Evolutionary conservation across 495 filamentous ascomycete species (phyloP), one percentile per base, ranked within the genome.

Genomic region (Neurospora sp.): DNA sequence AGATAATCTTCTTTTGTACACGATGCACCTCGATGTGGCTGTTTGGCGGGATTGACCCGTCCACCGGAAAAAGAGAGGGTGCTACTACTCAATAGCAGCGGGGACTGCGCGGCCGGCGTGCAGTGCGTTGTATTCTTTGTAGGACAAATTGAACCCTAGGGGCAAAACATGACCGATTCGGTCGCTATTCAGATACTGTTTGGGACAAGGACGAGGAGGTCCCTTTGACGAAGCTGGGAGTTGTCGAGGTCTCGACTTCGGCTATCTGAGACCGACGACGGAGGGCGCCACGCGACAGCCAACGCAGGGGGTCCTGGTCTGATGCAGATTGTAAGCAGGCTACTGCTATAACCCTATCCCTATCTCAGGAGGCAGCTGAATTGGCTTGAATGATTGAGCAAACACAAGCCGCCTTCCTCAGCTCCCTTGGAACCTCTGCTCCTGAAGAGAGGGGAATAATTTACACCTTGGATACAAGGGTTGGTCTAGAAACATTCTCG

Each of bases 111-210:
- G 27, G 27, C 53, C 53, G 53, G 53, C 53, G 53, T 65, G 53
- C 53, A 65, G 53, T 18, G 12, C 11, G 27, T 9, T 73, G 71
- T 70, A 53, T 71, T 46, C 73, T 74, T 74, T 74, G 73, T 74
- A 39, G 39, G 5, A 73, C 68, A 70, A 74, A 70, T 20, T 65
- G 53, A 18, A 65, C 27, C 53, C 53, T 65, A 65, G 53, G 27
- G 53, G 27, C 53, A 41, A 74, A 73, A 42, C 71, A 73, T 70
- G 48, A 70, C 72, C 61, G 44, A 73, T 73, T 59, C 31, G 68
- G 65, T 48, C n/a, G 65, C 68, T 74, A 74, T 74, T 74, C 73
- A 74, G 68, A 59, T 61, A 73, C 73, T 42, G 35, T 53, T 74
- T 53, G 71, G 73, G 73, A 74, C 27, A 65, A 65, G 53, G 12